Evolutionary conservation across 2,329 filamentous ascomycete species (phyloP).

Genomic region (Fusarium protoensiforme): DNA sequence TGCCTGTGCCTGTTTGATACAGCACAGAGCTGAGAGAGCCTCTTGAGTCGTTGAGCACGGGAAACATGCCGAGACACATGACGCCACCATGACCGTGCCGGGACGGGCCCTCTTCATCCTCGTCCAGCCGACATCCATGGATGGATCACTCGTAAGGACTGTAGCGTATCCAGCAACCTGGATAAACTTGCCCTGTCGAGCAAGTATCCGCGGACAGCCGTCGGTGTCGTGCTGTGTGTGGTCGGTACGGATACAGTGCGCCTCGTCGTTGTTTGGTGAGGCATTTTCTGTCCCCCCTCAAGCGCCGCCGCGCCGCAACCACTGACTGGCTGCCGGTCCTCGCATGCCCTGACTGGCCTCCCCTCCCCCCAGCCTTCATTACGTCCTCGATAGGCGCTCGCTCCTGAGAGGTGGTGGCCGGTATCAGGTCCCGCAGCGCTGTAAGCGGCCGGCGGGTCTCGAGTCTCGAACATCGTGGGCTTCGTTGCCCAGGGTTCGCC

Average conservation of each 20-base stretch:
- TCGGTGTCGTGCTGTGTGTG: background rate
- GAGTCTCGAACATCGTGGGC: conserved; percentile 35
- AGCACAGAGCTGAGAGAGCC: background rate
- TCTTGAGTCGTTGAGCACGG: conserved; percentile 19
- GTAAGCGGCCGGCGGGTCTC: conserved; percentile 28
- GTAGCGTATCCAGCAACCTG: conserved; percentile 23
- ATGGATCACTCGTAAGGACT: background rate
- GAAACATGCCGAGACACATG: conserved; percentile 31
- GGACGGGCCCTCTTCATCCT: background rate
- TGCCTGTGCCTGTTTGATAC: background rate
- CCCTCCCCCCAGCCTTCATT: background rate
- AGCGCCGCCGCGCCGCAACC: conserved; percentile 27
- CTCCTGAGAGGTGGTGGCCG: conserved; percentile 11
- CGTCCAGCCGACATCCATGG: conserved; percentile 5
- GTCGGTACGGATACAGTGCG: background rate
- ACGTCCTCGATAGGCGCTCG: background rate
- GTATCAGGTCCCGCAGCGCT: conserved; percentile 23
- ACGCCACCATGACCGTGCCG: conserved; percentile 25
- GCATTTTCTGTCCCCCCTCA: conserved; percentile 36
- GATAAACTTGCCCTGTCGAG: conserved; percentile 25
- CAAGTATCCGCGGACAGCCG: conserved; percentile 30
- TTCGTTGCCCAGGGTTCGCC: conserved; percentile 29
- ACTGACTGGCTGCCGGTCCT: conserved; percentile 4
- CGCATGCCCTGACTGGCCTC: background rate
- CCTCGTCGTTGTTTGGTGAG: conserved; percentile 25